A percentile compares a stretch with the other conserved stretches of the same genome.
phyloP scores from a whole-genome alignment of 768 basidiomycete species.

The Boletus vermiculosoides region DNA sequence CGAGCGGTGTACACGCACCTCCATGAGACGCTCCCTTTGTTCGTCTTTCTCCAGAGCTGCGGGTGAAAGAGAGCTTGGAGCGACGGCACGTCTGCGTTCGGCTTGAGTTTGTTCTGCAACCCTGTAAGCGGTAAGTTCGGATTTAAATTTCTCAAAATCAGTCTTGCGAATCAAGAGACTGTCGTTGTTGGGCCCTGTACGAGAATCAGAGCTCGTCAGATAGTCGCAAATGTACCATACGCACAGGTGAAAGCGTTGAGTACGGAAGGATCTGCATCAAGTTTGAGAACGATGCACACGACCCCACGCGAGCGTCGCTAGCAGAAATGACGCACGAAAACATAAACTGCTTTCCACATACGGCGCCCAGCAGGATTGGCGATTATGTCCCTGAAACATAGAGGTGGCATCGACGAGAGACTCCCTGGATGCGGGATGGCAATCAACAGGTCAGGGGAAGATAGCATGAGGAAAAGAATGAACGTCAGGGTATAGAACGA shows the following conservation, averaged over 20 bases:
- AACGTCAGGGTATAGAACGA: background rate
- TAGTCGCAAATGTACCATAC: background rate
- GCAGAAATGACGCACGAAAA: conserved; percentile 18
- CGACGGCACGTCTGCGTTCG: background rate
- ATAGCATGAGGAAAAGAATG: background rate
- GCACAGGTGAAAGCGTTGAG: conserved; percentile 3
- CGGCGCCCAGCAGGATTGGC: conserved; percentile 19
- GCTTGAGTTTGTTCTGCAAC: background rate
- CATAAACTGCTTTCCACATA: conserved; percentile 21
- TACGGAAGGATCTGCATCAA: conserved; percentile 1
- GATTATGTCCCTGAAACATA: background rate
- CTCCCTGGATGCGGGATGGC: conserved; percentile 8
- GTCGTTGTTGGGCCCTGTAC: conserved; percentile 19
- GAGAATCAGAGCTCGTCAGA: background rate
- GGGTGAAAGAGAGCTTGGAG: background rate
- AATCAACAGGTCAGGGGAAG: background rate
- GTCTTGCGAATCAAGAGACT: conserved; percentile 17
- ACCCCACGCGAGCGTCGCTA: background rate
- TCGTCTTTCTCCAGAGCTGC: background rate
- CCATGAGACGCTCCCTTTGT: background rate
- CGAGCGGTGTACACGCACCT: background rate
- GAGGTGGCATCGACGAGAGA: conserved; percentile 4
- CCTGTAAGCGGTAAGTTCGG: conserved; percentile 3
- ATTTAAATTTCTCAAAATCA: conserved; percentile 12
- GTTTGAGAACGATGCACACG: background rate